Percentiles rank a stretch among this genome's conserved stretches.
These are phyloP conservation scores for Yamadazyma epiphylla DNA, from an alignment of 1,139 yeast species.

Conservation along the genomic window DNA sequence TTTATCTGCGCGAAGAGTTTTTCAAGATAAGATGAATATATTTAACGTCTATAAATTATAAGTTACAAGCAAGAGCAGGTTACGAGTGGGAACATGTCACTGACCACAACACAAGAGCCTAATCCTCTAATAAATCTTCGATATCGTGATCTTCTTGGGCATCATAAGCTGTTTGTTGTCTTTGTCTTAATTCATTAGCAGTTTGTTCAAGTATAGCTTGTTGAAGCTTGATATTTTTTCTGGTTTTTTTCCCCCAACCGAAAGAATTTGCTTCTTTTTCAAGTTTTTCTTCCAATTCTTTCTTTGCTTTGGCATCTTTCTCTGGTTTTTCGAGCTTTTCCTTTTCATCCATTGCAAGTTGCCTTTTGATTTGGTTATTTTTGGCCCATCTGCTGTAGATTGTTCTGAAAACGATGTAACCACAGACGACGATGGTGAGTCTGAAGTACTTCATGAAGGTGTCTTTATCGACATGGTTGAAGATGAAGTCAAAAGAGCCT, in stretches of 20 bases:
- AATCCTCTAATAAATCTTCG: slow-evolving; percentile 60
- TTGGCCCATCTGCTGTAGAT: slow-evolving; percentile 43
- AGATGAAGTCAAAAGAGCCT: slow-evolving; percentile 33
- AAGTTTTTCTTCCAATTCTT: slow-evolving; percentile 27
- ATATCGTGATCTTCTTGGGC: slow-evolving; percentile 68
- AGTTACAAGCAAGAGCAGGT: too few species aligned
- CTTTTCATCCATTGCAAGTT: slow-evolving; percentile 46
- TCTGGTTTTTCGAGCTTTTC: slow-evolving; percentile 36
- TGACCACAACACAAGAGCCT: slow-evolving; percentile 1
- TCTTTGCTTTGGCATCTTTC: slow-evolving; percentile 26
- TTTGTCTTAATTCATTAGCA: slow-evolving; percentile 36
- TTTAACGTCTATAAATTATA: too few species aligned
- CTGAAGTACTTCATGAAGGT: slow-evolving; percentile 36
- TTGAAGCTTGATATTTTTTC: slow-evolving; percentile 53
- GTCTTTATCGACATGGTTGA: slow-evolving; percentile 34
- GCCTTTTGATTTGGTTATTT: slow-evolving; percentile 48
- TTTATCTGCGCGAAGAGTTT: slow-evolving; percentile 8
- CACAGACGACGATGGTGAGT: slow-evolving; percentile 29
- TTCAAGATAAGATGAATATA: neutral
- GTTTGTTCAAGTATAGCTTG: slow-evolving; percentile 50
- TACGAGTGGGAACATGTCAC: too few species aligned
- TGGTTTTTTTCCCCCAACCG: slow-evolving; percentile 79
- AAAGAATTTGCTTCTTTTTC: slow-evolving; percentile 45
- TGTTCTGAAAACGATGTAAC: slow-evolving; percentile 33
- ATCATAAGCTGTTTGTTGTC: slow-evolving; percentile 41